These are phyloP conservation scores for Aspergillus luchuensis DNA, from an alignment of 2,329 filamentous ascomycete species.

Conservation along the genomic window DNA sequence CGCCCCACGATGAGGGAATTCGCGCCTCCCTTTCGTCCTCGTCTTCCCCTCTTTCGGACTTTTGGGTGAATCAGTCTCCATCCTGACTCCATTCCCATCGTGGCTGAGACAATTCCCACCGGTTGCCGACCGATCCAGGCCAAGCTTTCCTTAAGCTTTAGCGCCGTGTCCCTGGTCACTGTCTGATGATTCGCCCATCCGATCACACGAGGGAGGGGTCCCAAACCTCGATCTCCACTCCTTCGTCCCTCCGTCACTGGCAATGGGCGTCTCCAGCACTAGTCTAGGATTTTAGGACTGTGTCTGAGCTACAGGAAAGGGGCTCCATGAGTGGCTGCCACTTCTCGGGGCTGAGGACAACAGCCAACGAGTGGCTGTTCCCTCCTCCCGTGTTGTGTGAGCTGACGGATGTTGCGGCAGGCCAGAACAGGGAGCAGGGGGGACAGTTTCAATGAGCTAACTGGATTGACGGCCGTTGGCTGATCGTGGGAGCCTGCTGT, in stretches of 20 bases:
- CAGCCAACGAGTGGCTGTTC: slow-evolving; percentile 2
- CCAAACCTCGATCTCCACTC: background rate
- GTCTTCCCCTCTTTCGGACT: background rate
- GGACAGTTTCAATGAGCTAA: background rate
- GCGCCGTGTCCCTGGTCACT: slow-evolving; percentile 2
- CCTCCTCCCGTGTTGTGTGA: slow-evolving; percentile 8
- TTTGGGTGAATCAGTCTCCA: background rate
- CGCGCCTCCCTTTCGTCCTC: background rate
- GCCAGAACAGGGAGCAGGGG: background rate
- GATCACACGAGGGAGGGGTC: background rate
- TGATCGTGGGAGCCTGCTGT: background rate
- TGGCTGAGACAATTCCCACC: slow-evolving; percentile 12
- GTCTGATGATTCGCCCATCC: slow-evolving; percentile 15
- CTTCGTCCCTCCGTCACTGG: background rate
- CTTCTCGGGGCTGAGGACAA: slow-evolving; percentile 5
- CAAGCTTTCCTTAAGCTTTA: slow-evolving; percentile 28
- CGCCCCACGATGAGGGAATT: slow-evolving; percentile 3
- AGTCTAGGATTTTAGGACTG: background rate
- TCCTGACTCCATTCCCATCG: background rate
- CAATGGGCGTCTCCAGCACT: background rate
- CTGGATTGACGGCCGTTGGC: background rate
- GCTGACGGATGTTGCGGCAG: slow-evolving; percentile 3
- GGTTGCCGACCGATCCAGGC: slow-evolving; percentile 11
- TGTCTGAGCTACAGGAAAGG: background rate
- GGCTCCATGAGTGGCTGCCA: background rate